Base-by-base conservation (phyloP, 176 grass and related monocot species). In the bread wheat (Triticum aestivum) region DNA sequence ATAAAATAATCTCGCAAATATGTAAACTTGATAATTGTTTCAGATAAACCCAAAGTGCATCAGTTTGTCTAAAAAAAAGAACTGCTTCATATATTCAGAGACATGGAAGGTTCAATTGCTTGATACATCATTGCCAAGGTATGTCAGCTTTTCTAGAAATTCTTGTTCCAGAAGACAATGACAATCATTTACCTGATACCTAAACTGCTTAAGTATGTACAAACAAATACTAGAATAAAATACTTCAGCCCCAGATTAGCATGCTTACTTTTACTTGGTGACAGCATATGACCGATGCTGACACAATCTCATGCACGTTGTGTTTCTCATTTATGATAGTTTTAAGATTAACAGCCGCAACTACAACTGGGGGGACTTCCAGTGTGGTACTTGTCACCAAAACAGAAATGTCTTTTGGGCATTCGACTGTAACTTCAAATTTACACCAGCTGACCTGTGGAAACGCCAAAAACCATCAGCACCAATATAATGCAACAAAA, bases 401-500 rank as follows among this genome's bases (percentile, higher is more conserved):
- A 86, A 90, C 59, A 85, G 90, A 88, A 67, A 99, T 90, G 41
- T 99, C 90, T 84, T 99, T 99, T 61, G 94, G 94, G 65, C 77
- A 94, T 87, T 96, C 85, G 77, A 99, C 90, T 69, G 78, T 83
- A 83, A 99, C 79, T 84, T 99, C 97, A 94, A 91, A 94, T 84
- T 94, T 99, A 75, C 94, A 99, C 97, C 97, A 99, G 89, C 97
- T 99, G 73, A 94, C 92, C 97, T 99, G 87, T 90, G 79, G 62
- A 82, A 82, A n/a, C 71, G 13, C 54, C 66, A 84, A 96, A 24
- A 90, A 30, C 64, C n/a, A 34, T 24, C 41, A 52, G 11, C 6
- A 15, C 29, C 29, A 83, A 71, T 75, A 83, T 41, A 29, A 44
- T 58, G 15, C 20, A 32, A 33, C 37, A 75, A 58, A 85, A 52